Base-by-base conservation (phyloP, 2,329 filamentous ascomycete species). In the Exophiala dermatitidis region DNA sequence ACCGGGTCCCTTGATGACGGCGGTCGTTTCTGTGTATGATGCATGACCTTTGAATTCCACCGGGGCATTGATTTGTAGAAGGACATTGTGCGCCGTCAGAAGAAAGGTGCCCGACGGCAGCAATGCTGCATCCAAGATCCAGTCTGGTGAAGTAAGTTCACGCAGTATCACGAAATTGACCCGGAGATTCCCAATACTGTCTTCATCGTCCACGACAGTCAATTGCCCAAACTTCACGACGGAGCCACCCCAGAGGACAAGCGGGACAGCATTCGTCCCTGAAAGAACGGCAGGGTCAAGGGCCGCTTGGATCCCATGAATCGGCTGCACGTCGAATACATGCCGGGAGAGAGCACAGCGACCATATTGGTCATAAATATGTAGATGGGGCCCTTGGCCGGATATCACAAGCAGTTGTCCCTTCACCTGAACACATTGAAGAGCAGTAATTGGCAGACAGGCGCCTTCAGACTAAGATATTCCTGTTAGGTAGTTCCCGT, bases 11-110 rank as follows among this genome's bases (percentile, higher is more conserved):
- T 76, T 75, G 9, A 84, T 71, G 1, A 72, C 56, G 9, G 77
- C 66, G 1, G 64, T 62, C 4, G 64, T 53, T 29, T 65, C 54
- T n/a, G 70, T 61, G 4, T 67, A 56, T 6, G 52, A 60, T 4
- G 59, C 62, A 48, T 63, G 60, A 28, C 49, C 54, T 12, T 41
- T 2, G 60, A 45, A 5, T 53, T 51, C 7, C 38, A 28, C 2
- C 9, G 12, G 33, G 2, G 28, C 10, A 45, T 10, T 8, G 58
- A 86, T 67, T 31, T 75, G 74, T 4, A 88, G 68, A 3, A 94
- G 74, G 46, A 88, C 84, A 74, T 97, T 96, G 69, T 97, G 90
- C 1, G 91, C 89, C 1, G 90, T 95, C 10, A 94, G 75, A 7
- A 93, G 69, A 10, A 82, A 81, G 10, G 79, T 82, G 7, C 69